Evolutionary conservation across 2,329 filamentous ascomycete genomes (phyloP).

Genomic region (Pseudocercospora pini-densiflorae): DNA sequence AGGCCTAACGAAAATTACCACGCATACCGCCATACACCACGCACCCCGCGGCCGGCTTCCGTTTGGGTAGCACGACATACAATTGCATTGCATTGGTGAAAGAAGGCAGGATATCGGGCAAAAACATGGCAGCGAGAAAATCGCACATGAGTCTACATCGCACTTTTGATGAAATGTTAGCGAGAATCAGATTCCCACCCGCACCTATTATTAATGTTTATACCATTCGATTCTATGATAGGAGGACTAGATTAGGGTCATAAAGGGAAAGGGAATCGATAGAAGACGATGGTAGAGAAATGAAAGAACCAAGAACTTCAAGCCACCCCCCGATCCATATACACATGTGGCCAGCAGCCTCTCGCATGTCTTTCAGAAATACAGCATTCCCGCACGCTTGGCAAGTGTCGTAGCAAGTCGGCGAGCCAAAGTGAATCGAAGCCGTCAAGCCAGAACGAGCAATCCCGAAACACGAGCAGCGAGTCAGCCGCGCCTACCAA

Average conservation of each 20-base stretch:
- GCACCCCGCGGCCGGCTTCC: conserved; percentile 11
- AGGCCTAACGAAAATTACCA: conserved; percentile 6
- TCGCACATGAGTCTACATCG: neutral
- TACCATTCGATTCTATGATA: conserved; percentile 11
- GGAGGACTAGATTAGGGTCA: neutral
- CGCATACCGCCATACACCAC: conserved; percentile 6
- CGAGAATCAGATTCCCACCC: conserved; percentile 1
- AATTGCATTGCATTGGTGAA: conserved; percentile 1
- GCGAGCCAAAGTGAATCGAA: too few relatives aligned
- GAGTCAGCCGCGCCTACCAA: too few relatives aligned
- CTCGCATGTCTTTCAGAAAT: too few relatives aligned
- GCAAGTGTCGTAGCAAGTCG: too few relatives aligned
- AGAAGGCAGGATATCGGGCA: conserved; percentile 2
- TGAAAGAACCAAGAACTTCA: neutral
- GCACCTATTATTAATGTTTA: conserved; percentile 14
- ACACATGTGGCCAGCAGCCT: too few relatives aligned
- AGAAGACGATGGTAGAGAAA: neutral
- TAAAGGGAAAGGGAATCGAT: neutral
- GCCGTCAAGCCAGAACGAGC: too few relatives aligned
- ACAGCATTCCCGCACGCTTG: too few relatives aligned
- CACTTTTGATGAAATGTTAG: conserved; percentile 9
- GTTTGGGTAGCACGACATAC: conserved; percentile 7
- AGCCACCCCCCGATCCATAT: neutral
- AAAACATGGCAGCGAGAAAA: neutral
- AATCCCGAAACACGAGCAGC: too few relatives aligned